phyloP scores from a whole-genome alignment of 345 rosid species.

The Gossypium thurberi region DNA sequence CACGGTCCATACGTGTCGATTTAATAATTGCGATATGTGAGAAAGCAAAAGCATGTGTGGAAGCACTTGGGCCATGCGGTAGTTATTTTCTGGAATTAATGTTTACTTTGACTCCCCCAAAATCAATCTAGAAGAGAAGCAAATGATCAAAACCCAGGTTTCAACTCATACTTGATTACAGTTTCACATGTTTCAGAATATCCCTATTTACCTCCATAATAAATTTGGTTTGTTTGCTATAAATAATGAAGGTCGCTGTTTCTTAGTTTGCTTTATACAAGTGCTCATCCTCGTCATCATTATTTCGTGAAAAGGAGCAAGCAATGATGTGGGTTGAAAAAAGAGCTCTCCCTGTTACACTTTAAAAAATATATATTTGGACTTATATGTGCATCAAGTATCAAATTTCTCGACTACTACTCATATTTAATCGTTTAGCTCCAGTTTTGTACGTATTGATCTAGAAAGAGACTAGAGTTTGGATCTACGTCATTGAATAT shows the following conservation, averaged over 20 bases:
- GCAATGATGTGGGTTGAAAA: slow-evolving; percentile 8
- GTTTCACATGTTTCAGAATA: no score
- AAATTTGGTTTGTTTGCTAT: no score
- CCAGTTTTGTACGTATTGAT: not conserved
- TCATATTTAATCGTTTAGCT: not conserved
- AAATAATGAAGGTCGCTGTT: no score
- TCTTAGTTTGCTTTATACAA: not conserved
- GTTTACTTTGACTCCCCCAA: no score
- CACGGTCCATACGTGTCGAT: not conserved
- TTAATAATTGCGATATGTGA: not conserved
- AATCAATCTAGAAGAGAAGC: no score
- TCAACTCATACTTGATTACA: no score
- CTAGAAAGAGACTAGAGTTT: not conserved
- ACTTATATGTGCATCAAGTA: not conserved
- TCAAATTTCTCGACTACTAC: slow-evolving; percentile 17
- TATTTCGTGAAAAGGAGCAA: not conserved
- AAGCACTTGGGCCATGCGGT: no score
- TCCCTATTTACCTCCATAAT: no score
- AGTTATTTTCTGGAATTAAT: no score
- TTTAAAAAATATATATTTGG: not conserved
- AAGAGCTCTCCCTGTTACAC: not conserved
- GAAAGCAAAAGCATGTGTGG: not conserved
- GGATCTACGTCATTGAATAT: not conserved
- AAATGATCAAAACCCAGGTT: no score
- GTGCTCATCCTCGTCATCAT: not conserved